Evolutionary conservation across 768 basidiomycete species (phyloP).

Genomic region (Rhodotorula paludigena): DNA sequence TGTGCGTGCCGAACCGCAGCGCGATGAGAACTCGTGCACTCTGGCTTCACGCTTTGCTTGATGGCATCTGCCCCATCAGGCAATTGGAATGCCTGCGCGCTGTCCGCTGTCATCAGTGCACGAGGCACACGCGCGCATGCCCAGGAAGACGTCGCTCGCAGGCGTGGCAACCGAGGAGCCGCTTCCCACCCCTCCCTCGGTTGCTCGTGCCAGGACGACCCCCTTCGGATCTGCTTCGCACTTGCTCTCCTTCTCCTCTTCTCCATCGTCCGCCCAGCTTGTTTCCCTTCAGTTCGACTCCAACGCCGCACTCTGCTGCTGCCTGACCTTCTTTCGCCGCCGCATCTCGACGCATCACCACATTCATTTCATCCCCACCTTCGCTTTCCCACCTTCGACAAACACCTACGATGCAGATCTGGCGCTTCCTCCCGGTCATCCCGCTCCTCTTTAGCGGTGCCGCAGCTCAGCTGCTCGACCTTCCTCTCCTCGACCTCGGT

Average conservation of each 20-base stretch:
- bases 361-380: neutral
- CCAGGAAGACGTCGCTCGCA: too few relatives aligned
- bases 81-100: neutral
- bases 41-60: neutral
- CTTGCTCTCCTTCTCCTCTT: neutral
- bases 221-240: too few relatives aligned
- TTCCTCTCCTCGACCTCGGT: constrained; percentile 17
- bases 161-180: neutral
- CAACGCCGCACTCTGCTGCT: neutral
- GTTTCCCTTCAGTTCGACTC: neutral
- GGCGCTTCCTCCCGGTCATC: constrained; percentile 8
- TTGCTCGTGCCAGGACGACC: neutral
- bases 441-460: constrained; percentile 1
- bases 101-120: neutral
- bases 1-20: neutral
- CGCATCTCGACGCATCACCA: neutral
- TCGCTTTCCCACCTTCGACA: neutral
- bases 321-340: neutral
- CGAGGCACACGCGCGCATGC: neutral
- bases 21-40: neutral
- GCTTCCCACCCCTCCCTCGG: neutral
- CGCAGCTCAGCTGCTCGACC: constrained; percentile 11
- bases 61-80: neutral
- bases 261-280: neutral
- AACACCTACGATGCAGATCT: neutral